phyloP scores from a whole-genome alignment of 768 basidiomycete genomes.

The Termitomyces sp. region DNA sequence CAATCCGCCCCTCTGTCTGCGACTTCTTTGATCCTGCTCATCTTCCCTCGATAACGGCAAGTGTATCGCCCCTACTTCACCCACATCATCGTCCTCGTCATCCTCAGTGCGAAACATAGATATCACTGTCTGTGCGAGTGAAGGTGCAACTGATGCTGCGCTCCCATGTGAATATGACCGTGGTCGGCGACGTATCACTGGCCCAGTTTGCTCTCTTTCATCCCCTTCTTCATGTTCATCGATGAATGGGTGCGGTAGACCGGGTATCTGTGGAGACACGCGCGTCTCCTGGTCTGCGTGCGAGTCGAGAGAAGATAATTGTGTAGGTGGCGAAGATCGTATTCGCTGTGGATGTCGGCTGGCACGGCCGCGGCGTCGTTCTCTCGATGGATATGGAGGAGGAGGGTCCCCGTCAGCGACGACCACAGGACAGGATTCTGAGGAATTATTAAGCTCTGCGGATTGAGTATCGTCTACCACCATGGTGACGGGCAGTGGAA shows the following conservation, averaged over 20 bases:
- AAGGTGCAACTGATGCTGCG: conserved; percentile 53
- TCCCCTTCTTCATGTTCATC: conserved; percentile 20
- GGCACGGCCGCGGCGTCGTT: conserved; percentile 34
- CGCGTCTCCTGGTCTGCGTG: conserved; percentile 31
- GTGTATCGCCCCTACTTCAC: conserved; percentile 11
- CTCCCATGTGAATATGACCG: conserved; percentile 61
- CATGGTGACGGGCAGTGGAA: conserved; percentile 2
- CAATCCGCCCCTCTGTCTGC: conserved; percentile 27
- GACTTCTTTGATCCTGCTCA: conserved; percentile 7
- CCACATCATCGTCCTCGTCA: conserved; percentile 26
- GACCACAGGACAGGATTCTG: conserved; percentile 1
- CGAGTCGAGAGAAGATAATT: conserved; percentile 30
- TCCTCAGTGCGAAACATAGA: conserved; percentile 63
- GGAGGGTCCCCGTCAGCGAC: conserved; percentile 59
- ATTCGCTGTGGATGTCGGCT: conserved; percentile 23
- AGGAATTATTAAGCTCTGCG: neutral
- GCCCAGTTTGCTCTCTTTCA: neutral
- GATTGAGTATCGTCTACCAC: neutral
- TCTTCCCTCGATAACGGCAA: conserved; percentile 10
- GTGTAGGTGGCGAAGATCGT: conserved; percentile 23
- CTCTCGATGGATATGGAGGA: conserved; percentile 61
- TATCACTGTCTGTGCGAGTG: conserved; percentile 63
- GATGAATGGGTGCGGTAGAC: neutral
- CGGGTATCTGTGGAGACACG: conserved; percentile 19
- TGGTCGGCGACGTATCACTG: conserved; percentile 31